These are phyloP conservation scores for Typha latifolia DNA, from an alignment of 176 grass and related monocot genomes.

Conservation along the genomic window DNA sequence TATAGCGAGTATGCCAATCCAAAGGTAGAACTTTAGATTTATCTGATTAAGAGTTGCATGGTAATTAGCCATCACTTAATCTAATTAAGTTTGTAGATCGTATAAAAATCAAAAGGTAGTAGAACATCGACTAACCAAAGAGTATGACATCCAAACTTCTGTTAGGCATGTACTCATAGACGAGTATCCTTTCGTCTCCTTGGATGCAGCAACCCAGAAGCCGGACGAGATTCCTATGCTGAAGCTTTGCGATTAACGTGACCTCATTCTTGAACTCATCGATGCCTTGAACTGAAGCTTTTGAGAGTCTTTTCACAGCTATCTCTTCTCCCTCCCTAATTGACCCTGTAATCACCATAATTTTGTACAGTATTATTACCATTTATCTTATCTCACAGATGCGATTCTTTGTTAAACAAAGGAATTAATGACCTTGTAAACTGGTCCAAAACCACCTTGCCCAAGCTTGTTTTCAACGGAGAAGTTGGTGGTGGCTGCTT, in stretches of 20 bases:
- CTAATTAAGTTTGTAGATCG: too few species aligned
- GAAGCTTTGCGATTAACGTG: conserved; percentile 41
- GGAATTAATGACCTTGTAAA: conserved; percentile 27
- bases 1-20: conserved; percentile 49
- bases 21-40: conserved; percentile 30
- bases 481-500: conserved; percentile 48
- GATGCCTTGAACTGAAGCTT: conserved; percentile 44
- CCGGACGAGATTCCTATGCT: conserved; percentile 44
- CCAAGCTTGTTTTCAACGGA: conserved; percentile 47
- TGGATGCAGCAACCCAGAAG: conserved; percentile 45
- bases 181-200: conserved; percentile 35
- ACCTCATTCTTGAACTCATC: conserved; percentile 46
- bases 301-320: conserved; percentile 41
- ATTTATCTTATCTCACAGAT: too few species aligned
- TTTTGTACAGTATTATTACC: too few species aligned
- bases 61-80: too few species aligned
- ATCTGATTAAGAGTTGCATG: too few species aligned
- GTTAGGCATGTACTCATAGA: conserved; percentile 55
- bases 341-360: conserved; percentile 10
- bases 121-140: conserved; percentile 20
- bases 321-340: conserved; percentile 21
- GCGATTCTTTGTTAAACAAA: too few species aligned
- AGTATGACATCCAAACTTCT: conserved; percentile 54
- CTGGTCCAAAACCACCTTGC: conserved; percentile 52
- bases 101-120: too few species aligned